These are phyloP conservation scores for Ceratocystis variospora DNA, from an alignment of 2,329 filamentous ascomycete genomes.

Conservation along the genomic window DNA sequence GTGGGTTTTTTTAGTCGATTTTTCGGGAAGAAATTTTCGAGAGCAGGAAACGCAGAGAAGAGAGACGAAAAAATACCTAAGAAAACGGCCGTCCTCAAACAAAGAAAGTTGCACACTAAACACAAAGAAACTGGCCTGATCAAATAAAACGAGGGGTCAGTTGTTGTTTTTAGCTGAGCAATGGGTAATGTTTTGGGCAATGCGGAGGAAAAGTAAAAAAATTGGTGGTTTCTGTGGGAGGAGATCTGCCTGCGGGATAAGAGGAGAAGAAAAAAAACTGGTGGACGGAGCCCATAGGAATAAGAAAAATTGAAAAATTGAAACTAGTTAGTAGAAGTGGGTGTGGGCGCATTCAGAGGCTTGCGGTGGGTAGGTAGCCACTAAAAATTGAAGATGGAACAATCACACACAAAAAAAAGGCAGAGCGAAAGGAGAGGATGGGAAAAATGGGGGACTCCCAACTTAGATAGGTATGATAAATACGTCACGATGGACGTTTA, in stretches of 20 bases:
- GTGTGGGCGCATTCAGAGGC: conserved; percentile 12
- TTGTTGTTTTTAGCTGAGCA: conserved; percentile 2
- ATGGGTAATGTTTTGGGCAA: conserved; percentile 12
- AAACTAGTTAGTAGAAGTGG: conserved; percentile 14
- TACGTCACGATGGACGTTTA: conserved; percentile 4
- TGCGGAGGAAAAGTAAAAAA: conserved; percentile 12
- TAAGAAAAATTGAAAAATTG: conserved; percentile 11
- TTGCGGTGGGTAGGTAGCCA: conserved; percentile 6
- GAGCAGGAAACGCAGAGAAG: conserved; percentile 9
- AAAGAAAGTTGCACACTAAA: conserved; percentile 9
- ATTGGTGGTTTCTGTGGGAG: conserved; percentile 15
- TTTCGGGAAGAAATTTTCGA: conserved; percentile 18
- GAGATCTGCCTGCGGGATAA: conserved; percentile 16
- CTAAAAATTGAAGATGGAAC: conserved; percentile 8
- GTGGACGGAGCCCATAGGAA: conserved; percentile 13
- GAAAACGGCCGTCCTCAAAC: neutral
- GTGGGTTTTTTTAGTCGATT: conserved; percentile 16
- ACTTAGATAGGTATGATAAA: neutral
- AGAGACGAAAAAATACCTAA: conserved; percentile 1
- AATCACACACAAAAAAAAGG: conserved; percentile 7
- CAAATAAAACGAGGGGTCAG: conserved; percentile 11
- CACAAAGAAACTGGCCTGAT: conserved; percentile 2
- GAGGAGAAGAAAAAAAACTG: conserved; percentile 15
- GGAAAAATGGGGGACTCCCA: neutral
- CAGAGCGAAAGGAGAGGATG: conserved; percentile 1